Evolutionary conservation across 2,329 filamentous ascomycete genomes (phyloP).

Genomic region (Diaporthe humulicola): DNA sequence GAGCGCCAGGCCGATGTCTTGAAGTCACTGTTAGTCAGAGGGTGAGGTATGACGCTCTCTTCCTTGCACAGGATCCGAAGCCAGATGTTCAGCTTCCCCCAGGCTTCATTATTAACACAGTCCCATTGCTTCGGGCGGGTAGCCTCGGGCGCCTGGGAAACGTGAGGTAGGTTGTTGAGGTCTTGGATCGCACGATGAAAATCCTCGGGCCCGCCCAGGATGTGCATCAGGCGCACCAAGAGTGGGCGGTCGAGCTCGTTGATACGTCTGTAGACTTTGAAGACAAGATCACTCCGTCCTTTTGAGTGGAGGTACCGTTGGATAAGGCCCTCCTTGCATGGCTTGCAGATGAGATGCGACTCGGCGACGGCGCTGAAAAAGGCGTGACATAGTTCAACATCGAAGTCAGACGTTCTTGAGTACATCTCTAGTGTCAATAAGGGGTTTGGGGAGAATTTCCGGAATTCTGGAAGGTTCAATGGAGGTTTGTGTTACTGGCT

Average conservation of each 20-base stretch:
- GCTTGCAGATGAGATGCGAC: slow-evolving; percentile 1
- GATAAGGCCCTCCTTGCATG: not conserved
- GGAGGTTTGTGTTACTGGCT: not conserved
- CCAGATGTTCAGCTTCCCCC: not conserved
- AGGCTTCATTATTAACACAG: not conserved
- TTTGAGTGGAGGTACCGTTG: slow-evolving; percentile 11
- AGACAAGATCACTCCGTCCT: not conserved
- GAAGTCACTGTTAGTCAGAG: not conserved
- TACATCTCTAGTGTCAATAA: not conserved
- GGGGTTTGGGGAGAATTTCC: fast-evolving
- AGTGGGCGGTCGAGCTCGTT: not conserved
- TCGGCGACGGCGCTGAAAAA: not conserved
- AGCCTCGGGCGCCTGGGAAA: not conserved
- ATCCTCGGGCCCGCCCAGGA: not conserved
- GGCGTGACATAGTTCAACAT: slow-evolving; percentile 5
- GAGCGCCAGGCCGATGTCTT: slow-evolving; percentile 21
- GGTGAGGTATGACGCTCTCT: not conserved
- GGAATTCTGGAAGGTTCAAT: not conserved
- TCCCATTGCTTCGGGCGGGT: slow-evolving; percentile 2
- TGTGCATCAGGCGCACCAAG: not conserved
- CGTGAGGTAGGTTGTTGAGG: not conserved
- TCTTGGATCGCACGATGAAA: not conserved
- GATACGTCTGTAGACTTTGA: slow-evolving; percentile 4
- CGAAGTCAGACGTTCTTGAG: not conserved
- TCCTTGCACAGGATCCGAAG: not conserved